Evolutionary conservation across 1,284 basidiomycete species (phyloP).

Genomic region (Sphagnurus paluster): DNA sequence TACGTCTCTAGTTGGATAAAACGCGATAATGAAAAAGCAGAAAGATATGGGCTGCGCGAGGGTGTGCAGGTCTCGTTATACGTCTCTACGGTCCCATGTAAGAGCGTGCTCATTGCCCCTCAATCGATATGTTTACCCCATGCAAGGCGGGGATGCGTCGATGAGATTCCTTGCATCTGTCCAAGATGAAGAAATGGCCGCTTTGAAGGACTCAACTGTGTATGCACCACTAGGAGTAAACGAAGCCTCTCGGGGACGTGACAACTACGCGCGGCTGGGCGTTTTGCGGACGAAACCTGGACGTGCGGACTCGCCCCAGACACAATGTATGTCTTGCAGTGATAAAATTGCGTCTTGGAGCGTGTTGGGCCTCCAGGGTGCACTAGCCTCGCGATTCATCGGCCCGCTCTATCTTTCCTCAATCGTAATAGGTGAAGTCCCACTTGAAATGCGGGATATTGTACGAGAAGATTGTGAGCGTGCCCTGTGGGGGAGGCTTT

Average conservation of each 20-base stretch:
- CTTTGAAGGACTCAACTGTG: constrained; percentile 54
- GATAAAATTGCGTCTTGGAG: constrained; percentile 90
- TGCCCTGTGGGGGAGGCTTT: constrained; percentile 56
- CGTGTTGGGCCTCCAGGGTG: constrained; percentile 84
- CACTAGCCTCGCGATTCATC: constrained; percentile 60
- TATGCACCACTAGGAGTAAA: constrained; percentile 37
- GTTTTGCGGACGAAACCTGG: constrained; percentile 90
- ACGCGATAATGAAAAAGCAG: constrained; percentile 29
- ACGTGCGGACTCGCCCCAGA: constrained; percentile 80
- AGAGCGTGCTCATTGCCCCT: constrained; percentile 22
- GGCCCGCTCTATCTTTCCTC: constrained; percentile 62
- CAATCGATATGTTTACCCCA: constrained; percentile 11
- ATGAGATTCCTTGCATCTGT: constrained; percentile 71
- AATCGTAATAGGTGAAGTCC: constrained; percentile 75
- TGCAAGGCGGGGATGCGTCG: constrained; percentile 86
- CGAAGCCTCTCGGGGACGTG: constrained; percentile 68
- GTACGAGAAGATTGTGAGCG: constrained; percentile 60
- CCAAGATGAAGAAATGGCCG: constrained; percentile 72
- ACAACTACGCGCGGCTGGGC: constrained; percentile 73
- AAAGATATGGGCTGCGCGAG: constrained; percentile 49
- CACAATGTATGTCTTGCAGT: constrained; percentile 84
- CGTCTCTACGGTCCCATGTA: constrained; percentile 90
- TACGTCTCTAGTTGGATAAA: constrained; percentile 48
- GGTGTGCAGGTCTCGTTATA: constrained; percentile 70
- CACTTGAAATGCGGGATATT: constrained; percentile 32